Evolutionary conservation across 805 yeast species (phyloP), one percentile per base, ranked within the genome.

Genomic region (Ogataea minuta): DNA sequence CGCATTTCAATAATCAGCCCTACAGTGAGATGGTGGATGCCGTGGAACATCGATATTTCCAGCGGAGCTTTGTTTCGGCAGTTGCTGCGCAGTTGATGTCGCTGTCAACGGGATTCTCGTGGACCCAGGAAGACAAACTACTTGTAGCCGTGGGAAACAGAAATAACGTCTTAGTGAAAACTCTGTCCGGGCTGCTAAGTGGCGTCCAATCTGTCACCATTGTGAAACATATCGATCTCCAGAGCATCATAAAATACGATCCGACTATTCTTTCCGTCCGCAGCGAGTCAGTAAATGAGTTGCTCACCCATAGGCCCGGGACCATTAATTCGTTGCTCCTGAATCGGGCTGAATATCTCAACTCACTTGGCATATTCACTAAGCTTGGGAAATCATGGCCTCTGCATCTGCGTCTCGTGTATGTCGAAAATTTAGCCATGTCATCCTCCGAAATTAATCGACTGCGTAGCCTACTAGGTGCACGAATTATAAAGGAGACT

Each of bases 401-500:
- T 0, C 43, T 59, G n/a, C 40, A 57, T 0, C 48, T 73, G 34
- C 66, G 81, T 35, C 57, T 77, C 10, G 50, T 74, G 4, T 76
- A 72, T 44, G 43, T 72, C 2, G 44, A 45, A 10, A 53, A 52
- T 21, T 34, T 56, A 10, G 16, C 15, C 3, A 39, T 53, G 5
- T 44, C 53, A 6, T 47, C 60, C 1, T 31, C 33, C 6, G 40
- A 50, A 4, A 53, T 51, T 34, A 79, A 74, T 36, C 43, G 53
- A 3, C 38, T 74, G 6, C 66, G 81, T 38, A 67, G 79, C 0
- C 36, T 67, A 2, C 56, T 73, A 4, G 76, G 76, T 2, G 48
- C 77, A 1, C 64, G 87, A 43, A 61, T 80, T 0, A 64, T 83
- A 1, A 57, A 64, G 12, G 89, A 84, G 50, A 59, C 62, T 11